Evolutionary conservation across 78 protist genomes (phyloP), one percentile per base, ranked within the genome.

Genomic region (Dictyostelium intermedium): DNA sequence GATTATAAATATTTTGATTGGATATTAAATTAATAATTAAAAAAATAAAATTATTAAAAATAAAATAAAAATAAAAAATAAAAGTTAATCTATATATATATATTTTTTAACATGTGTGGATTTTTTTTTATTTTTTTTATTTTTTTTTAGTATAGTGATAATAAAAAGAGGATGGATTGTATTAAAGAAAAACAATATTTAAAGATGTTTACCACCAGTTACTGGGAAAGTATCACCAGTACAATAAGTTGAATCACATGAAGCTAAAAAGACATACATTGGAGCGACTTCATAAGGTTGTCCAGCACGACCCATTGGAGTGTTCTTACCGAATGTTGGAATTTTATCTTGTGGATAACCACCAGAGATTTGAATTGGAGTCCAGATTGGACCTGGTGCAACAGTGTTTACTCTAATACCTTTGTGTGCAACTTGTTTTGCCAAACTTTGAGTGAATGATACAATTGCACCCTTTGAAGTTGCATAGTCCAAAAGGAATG

Each of bases 1-100:
- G 79, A 72, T 72, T 72, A 72, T 72, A 72, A 72, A 72, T 27
- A 72, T 72, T 72, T 72, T 72, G 25, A 72, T 72, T 72, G 79
- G 79, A 14, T 72, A 13, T 34, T 30, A 27, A 72, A 70, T 30
- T 25, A 70, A 30, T 14, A 11, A 5, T 3, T 0, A 63, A 25
- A 63, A 20, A 63, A 63, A 63, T 9, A 8, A 63, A 63, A 63
- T 7, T 63, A 63, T 20, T 60, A 66, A 66, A 66, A 7, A 66
- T 25, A 66, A 5, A 25, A n/a, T n/a, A n/a, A 5, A n/a, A 61
- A 53, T 53, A 53, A 53, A 53, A 53, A 41, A 2, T 50, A 50
- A 50, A 16, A 50, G 16, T 50, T 50, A 16, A 20, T 56, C 66
- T 56, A 56, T 56, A 56, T 4, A 56, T 56, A 56, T 56, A 6